phyloP scores from a whole-genome alignment of 2,329 filamentous ascomycete genomes.

The Fusarium gaditjirri region DNA sequence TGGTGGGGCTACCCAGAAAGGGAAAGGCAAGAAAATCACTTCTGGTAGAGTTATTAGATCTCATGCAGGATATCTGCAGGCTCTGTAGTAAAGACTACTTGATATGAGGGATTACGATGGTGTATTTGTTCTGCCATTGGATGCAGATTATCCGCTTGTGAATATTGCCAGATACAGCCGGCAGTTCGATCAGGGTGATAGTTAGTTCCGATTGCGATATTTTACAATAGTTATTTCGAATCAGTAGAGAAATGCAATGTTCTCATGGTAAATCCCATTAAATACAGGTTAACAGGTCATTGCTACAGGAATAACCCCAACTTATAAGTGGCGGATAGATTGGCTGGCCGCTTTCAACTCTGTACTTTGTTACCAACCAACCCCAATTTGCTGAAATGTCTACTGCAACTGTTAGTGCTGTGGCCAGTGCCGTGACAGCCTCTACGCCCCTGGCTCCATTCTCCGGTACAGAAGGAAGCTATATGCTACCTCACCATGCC shows the following conservation, averaged over 20 bases:
- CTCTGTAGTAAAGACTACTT: no score
- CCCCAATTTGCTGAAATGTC: background rate
- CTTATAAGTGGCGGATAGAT: accelerated
- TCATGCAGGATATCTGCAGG: background rate
- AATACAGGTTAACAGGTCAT: background rate
- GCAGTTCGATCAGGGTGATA: background rate
- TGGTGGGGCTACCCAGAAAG: background rate
- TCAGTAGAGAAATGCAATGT: no score
- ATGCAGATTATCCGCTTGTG: background rate
- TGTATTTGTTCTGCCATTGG: background rate
- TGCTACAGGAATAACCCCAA: accelerated
- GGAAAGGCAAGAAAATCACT: background rate
- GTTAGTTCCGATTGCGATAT: background rate
- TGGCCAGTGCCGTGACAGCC: background rate
- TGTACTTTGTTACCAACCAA: background rate
- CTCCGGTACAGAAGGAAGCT: background rate
- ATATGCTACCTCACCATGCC: background rate
- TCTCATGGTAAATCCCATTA: background rate
- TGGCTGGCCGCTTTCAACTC: background rate
- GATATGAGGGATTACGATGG: background rate
- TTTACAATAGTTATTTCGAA: background rate
- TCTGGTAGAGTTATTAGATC: background rate
- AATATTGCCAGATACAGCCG: background rate
- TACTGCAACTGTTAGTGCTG: background rate
- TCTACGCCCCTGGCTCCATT: background rate